Evolutionary conservation across 257 asterid genomes (phyloP).

Genomic region (Forsythia suspensa): DNA sequence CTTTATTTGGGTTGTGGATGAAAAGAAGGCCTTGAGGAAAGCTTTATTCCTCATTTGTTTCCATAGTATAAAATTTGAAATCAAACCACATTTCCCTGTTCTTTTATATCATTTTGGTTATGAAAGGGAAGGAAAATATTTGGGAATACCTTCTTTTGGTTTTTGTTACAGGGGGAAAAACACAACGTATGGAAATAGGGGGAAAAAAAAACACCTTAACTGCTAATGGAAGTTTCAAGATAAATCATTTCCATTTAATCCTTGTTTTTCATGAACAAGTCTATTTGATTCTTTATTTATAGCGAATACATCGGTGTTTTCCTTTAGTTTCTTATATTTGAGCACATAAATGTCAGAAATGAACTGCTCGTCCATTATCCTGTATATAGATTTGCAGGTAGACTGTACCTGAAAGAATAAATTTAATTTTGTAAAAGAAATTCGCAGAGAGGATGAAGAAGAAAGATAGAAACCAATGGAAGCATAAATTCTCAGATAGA

Average conservation of each 20-base stretch:
- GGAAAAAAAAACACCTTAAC: neutral
- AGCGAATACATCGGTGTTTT: neutral
- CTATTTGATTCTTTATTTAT: neutral
- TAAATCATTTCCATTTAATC: neutral
- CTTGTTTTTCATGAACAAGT: too few relatives aligned
- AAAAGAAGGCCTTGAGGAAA: neutral
- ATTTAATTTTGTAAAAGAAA: too few relatives aligned
- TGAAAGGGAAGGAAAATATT: neutral
- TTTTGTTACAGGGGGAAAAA: too few relatives aligned
- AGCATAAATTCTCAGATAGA: too few relatives aligned
- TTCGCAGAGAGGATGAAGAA: too few relatives aligned
- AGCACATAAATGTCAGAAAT: too few relatives aligned
- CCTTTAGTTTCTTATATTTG: neutral
- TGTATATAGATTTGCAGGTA: too few relatives aligned
- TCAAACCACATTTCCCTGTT: neutral
- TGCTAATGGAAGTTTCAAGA: too few relatives aligned
- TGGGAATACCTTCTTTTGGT: neutral
- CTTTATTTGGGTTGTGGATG: neutral
- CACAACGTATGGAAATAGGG: neutral
- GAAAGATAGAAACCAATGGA: too few relatives aligned
- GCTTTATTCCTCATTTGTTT: neutral
- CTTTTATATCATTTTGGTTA: too few relatives aligned
- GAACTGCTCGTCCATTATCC: too few relatives aligned
- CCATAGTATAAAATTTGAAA: neutral
- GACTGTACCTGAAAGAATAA: neutral